Evolutionary conservation across 768 basidiomycete genomes (phyloP), one percentile per base, ranked within the genome.

Genomic region (Phylloporus sp.): DNA sequence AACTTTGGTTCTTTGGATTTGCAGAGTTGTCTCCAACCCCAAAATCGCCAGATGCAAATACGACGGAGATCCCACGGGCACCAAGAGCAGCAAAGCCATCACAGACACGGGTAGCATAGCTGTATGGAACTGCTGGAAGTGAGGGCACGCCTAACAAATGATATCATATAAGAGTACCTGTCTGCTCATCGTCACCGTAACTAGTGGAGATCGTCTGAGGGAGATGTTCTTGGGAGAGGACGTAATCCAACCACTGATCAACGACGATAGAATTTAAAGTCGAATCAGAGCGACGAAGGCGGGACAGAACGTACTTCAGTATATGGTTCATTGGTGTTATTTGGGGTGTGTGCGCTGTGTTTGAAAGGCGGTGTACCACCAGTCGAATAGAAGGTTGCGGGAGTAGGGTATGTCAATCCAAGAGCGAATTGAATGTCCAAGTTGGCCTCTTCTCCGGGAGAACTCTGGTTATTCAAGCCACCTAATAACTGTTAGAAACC

Each of bases 131-230:
- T 82, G 39, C 2, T 18, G 18, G 6, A 9, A 15, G 23, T 54
- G n/a, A 62, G 50, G 44, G 0, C 3, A 26, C 29, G 41, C 3
- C 4, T 6, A 11, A 4, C 20, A 18, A 39, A 2, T 3, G 10
- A 35, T 15, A 11, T 27, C 40, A 39, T 0, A 28, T n/a, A n/a
- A n/a, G 20, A 6, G n/a, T 34, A 84, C 84, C 79, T 26, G 85
- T 82, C 62, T 86, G 85, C 50, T 90, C 88, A 52, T 80, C 76
- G 42, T 89, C 86, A 4, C 77, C 84, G 61, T 89, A 89, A 56
- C 83, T 85, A 0, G 84, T 88, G 0, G 85, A 85, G 35, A 90
- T 86, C 6, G 80, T 72, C 55, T 80, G 76, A 13, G 86, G 84
- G 2, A 77, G 64, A 34, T 71, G 61, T 10, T 68, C 45, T n/a